Evolutionary conservation across 306 rosid genomes (phyloP).

Genomic region (Rubus parviflorus): DNA sequence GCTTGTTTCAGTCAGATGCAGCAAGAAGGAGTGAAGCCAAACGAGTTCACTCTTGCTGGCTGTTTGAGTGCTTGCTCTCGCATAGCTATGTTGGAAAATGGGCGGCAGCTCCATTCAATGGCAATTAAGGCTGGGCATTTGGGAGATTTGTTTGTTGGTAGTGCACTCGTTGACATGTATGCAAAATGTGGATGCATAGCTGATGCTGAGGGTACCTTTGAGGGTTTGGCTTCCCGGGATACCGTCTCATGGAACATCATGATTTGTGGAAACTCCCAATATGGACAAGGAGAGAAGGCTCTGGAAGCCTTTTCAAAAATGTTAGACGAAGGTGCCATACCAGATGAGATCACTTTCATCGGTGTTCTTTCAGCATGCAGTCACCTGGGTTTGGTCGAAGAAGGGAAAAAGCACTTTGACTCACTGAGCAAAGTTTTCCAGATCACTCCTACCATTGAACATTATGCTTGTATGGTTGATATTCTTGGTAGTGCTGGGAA

Average conservation of each 20-base stretch:
- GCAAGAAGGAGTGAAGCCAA: slow-evolving; percentile 40
- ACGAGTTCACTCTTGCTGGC: slow-evolving; percentile 32
- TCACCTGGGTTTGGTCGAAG: slow-evolving; percentile 38
- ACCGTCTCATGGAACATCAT: slow-evolving; percentile 40
- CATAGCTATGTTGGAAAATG: slow-evolving; percentile 29
- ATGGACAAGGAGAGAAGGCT: slow-evolving; percentile 40
- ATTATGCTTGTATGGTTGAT: slow-evolving; percentile 49
- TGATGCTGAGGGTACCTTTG: slow-evolving; percentile 34
- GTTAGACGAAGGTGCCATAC: slow-evolving; percentile 31
- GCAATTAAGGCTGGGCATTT: slow-evolving; percentile 33
- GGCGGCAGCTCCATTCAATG: slow-evolving; percentile 39
- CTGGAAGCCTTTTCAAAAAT: slow-evolving; percentile 24
- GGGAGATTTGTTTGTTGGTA: slow-evolving; percentile 30
- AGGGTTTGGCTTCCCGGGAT: slow-evolving; percentile 23
- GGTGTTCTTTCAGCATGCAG: slow-evolving; percentile 42
- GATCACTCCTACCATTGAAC: slow-evolving; percentile 36
- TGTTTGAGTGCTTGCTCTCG: slow-evolving; percentile 42
- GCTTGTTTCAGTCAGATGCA: slow-evolving; percentile 35
- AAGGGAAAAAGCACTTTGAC: slow-evolving; percentile 32
- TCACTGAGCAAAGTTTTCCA: slow-evolving; percentile 27
- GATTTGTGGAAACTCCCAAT: slow-evolving; percentile 35
- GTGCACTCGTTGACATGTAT: slow-evolving; percentile 43
- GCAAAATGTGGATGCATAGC: slow-evolving; percentile 37
- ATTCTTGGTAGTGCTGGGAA: slow-evolving; percentile 44
- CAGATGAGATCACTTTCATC: slow-evolving; percentile 39